Conservation (phyloP, 306 rosid species). For the Vachellia collinsii region DNA sequence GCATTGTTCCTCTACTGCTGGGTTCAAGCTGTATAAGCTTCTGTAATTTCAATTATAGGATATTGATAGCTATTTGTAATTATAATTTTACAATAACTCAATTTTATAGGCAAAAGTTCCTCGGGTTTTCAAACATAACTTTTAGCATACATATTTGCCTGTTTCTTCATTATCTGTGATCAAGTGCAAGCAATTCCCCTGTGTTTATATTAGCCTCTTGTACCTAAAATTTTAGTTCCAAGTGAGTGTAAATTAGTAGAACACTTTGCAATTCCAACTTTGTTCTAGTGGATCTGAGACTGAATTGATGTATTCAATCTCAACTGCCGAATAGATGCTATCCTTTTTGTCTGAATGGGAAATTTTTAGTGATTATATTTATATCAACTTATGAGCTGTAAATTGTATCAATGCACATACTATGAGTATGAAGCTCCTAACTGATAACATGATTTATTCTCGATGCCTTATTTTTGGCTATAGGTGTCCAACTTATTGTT, state of each 20-base stretch:
- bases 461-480: conserved; percentile 30
- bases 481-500: neutral
- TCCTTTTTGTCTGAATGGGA: neutral
- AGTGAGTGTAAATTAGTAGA: neutral
- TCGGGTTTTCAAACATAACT: conserved; percentile 24
- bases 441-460: conserved; percentile 16
- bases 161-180: conserved; percentile 26
- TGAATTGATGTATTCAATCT: conserved; percentile 1
- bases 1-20: conserved; percentile 1
- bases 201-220: neutral
- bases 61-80: neutral
- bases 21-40: conserved; percentile 19
- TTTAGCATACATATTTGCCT: conserved; percentile 8
- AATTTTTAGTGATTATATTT: neutral
- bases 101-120: conserved; percentile 22
- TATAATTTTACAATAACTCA: neutral
- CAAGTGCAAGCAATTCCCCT: neutral
- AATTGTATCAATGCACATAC: neutral
- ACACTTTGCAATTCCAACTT: conserved; percentile 1
- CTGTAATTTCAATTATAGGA: conserved; percentile 1
- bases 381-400: neutral
- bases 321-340: neutral
- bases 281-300: neutral
- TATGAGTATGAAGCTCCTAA: neutral
- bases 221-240: neutral